Conservation (phyloP, 768 basidiomycete species). For the Hypholoma fasciculare region DNA sequence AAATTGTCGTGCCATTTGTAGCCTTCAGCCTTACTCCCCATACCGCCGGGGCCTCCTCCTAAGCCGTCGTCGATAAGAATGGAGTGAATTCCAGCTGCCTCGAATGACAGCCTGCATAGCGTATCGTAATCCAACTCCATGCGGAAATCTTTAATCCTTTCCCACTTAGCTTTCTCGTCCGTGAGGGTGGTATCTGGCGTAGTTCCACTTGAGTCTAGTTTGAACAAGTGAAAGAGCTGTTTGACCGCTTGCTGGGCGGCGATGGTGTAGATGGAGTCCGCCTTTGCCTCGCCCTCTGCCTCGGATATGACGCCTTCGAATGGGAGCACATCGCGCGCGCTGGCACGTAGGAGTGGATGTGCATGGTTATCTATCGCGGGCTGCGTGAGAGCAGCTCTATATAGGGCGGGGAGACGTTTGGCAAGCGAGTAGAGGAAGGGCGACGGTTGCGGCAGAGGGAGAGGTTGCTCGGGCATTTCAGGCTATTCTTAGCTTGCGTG, state of each 20-base stretch:
- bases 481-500: background rate
- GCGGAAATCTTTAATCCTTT: slow-evolving; percentile 52
- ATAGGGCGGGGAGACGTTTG: slow-evolving; percentile 18
- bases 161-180: slow-evolving; percentile 47
- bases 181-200: too few species aligned
- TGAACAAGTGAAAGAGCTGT: slow-evolving; percentile 55
- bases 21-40: slow-evolving; percentile 44
- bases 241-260: slow-evolving; percentile 57
- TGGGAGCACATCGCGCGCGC: slow-evolving; percentile 44
- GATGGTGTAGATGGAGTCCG: slow-evolving; percentile 56
- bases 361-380: slow-evolving; percentile 82
- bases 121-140: slow-evolving; percentile 47
- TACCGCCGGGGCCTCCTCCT: slow-evolving; percentile 29
- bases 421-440: background rate
- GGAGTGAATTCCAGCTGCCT: slow-evolving; percentile 58
- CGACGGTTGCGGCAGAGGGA: background rate
- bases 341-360: slow-evolving; percentile 61
- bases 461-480: background rate
- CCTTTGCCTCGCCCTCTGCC: slow-evolving; percentile 48
- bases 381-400: slow-evolving; percentile 29
- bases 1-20: slow-evolving; percentile 66
- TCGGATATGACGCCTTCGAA: slow-evolving; percentile 71
- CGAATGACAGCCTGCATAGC: slow-evolving; percentile 58
- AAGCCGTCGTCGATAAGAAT: slow-evolving; percentile 78
- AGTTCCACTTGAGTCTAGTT: slow-evolving; percentile 22